These are phyloP conservation scores for Eucalyptus viminalis DNA, from an alignment of 345 rosid species.

Conservation along the genomic window DNA sequence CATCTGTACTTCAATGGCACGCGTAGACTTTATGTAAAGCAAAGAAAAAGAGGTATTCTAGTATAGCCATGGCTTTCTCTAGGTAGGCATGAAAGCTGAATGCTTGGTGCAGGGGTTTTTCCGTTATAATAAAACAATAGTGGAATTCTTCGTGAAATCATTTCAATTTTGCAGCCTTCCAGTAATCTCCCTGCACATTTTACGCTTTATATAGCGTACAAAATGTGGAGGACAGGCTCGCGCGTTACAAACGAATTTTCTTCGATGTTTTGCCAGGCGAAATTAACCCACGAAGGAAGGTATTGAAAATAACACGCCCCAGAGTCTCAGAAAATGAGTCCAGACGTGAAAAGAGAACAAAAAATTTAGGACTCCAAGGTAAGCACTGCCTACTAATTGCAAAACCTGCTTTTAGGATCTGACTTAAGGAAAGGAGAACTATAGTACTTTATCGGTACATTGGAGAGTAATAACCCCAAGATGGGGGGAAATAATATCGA, in stretches of 20 bases:
- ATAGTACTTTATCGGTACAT: neutral
- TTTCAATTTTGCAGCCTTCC: neutral
- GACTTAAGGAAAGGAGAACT: neutral
- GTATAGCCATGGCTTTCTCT: neutral
- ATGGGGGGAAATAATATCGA: neutral
- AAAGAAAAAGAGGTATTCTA: neutral
- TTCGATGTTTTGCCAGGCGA: neutral
- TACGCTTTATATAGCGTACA: neutral
- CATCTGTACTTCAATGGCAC: neutral
- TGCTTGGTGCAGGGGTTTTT: neutral
- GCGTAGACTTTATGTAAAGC: neutral
- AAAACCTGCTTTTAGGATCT: neutral
- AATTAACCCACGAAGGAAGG: neutral
- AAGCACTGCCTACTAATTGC: neutral
- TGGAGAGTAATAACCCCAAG: neutral
- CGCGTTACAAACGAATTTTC: neutral
- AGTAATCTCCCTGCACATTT: neutral
- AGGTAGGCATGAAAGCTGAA: neutral
- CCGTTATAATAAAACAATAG: too few relatives aligned
- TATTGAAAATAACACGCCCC: neutral
- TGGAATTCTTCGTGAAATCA: neutral
- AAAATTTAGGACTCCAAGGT: neutral
- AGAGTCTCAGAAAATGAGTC: neutral
- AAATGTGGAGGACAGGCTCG: neutral
- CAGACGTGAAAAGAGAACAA: neutral